Evolutionary conservation across 1,284 basidiomycete species (phyloP).

Genomic region (Cutaneotrichosporon cutaneum): DNA sequence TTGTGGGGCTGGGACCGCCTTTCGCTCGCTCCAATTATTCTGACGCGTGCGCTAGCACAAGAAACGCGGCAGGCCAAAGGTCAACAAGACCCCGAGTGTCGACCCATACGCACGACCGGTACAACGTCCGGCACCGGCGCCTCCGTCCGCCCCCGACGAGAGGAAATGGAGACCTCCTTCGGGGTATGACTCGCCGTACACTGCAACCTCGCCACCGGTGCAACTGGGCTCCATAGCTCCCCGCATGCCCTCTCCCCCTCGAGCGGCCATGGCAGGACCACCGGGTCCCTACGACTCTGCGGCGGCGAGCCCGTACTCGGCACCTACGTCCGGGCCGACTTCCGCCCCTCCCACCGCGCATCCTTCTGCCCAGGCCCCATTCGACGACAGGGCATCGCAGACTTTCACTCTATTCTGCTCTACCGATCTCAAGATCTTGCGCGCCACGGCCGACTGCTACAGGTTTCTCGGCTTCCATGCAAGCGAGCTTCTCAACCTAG

Average conservation of each 20-base stretch:
- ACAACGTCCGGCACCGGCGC: not conserved
- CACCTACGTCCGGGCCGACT: not conserved
- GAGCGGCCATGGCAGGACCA: not conserved
- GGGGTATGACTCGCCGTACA: constrained; percentile 28
- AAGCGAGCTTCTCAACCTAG: constrained; percentile 44
- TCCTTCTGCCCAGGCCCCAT: not conserved
- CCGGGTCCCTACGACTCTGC: constrained; percentile 5
- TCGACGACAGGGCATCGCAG: not conserved
- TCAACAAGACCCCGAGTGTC: constrained; percentile 32
- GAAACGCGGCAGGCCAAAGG: constrained; percentile 49
- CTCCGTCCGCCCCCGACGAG: constrained; percentile 1
- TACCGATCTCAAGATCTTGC: constrained; percentile 43
- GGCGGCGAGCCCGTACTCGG: constrained; percentile 1
- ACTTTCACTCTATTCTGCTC: constrained; percentile 45
- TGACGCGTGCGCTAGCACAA: constrained; percentile 36
- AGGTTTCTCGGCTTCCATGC: constrained; percentile 42
- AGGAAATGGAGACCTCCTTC: constrained; percentile 33
- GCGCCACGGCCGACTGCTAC: constrained; percentile 33
- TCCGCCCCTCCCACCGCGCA: constrained; percentile 7
- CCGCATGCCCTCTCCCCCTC: constrained; percentile 15
- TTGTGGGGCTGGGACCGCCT: constrained; percentile 5
- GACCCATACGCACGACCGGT: constrained; percentile 33
- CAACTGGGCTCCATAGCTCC: not conserved
- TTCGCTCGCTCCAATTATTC: not conserved
- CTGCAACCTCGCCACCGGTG: constrained; percentile 13